Percentiles rank a stretch among this genome's conserved stretches.
phyloP scores from a whole-genome alignment of 1,284 basidiomycete genomes.

The Neonothopanus nambi region DNA sequence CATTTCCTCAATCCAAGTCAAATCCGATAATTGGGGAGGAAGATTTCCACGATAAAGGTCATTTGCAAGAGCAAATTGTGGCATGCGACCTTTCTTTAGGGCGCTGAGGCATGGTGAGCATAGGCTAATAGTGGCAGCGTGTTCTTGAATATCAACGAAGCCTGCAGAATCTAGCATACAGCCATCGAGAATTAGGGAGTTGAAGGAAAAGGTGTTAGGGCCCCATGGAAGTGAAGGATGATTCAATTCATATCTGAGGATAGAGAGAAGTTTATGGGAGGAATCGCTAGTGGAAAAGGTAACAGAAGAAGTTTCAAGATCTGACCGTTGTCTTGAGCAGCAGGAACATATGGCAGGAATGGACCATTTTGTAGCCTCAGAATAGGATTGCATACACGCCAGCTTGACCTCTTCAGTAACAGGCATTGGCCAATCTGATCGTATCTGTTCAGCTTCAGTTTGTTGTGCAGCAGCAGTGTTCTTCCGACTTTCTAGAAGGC shows the following conservation, averaged over 20 bases:
- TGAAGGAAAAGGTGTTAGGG: too few relatives aligned
- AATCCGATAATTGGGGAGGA: conserved; percentile 15
- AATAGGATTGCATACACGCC: background rate
- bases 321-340: background rate
- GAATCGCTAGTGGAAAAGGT: background rate
- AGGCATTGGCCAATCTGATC: background rate
- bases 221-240: too few relatives aligned
- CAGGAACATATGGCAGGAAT: background rate
- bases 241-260: background rate
- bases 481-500: too few relatives aligned
- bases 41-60: conserved; percentile 18
- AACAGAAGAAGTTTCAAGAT: background rate
- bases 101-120: background rate
- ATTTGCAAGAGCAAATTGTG: conserved; percentile 18
- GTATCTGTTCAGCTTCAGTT: too few relatives aligned
- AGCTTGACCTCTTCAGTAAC: background rate
- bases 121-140: background rate
- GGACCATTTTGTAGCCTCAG: background rate
- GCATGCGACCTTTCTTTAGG: background rate
- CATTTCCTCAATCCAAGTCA: conserved; percentile 24
- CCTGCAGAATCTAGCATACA: background rate
- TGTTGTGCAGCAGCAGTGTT: too few relatives aligned
- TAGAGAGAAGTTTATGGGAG: background rate
- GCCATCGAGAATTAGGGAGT: background rate
- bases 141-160: background rate